Evolutionary conservation across 2,329 filamentous ascomycete genomes (phyloP), one percentile per base, ranked within the genome.

Genomic region (Aspergillus niger): DNA sequence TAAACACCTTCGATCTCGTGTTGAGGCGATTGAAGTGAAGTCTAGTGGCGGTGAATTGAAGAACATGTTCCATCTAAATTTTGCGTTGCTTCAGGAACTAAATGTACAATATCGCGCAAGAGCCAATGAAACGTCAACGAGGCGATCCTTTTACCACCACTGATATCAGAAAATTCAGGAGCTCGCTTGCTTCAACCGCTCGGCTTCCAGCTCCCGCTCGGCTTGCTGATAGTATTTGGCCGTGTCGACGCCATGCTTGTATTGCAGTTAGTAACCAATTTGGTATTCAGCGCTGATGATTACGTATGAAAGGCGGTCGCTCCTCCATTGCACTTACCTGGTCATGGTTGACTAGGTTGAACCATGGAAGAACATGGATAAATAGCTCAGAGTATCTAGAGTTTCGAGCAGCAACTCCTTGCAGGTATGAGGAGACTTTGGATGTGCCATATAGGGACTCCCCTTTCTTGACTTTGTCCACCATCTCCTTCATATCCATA

Each of bases 401-500:
- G 82, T 99, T 96, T 70, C 95, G 85, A 61, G 91, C 88, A 55
- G 95, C 93, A 41, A 97, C 90, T 62, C 94, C 95, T 80, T 99
- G 95, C 83, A 97, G 90, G 79, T 97, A 91, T 65, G 93, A 89
- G 60, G 89, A 90, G 70, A 97, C 80, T 56, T 81, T 81, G 71
- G 88, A 91, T 70, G 85, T 86, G 72, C 95, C 95, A 79, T 99
- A 99, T 52, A 98, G 82, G 38, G 95, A 85, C 82, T 96, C 86
- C 66, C 94, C 94, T 61, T 85, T 86, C 86, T 98, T 99, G 76
- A 98, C 93, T 80, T 94, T 96, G 77, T 88, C 86, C 39, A 97
- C 93, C 95, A 99, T 99, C 80, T 99, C 95, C 66, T 87, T 86
- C 93, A 98, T 98, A 76, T 99, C 95, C 89, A 96, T 89, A 66